Evolutionary conservation across 257 asterid genomes (phyloP).

Genomic region (Solanum tarapatanum): DNA sequence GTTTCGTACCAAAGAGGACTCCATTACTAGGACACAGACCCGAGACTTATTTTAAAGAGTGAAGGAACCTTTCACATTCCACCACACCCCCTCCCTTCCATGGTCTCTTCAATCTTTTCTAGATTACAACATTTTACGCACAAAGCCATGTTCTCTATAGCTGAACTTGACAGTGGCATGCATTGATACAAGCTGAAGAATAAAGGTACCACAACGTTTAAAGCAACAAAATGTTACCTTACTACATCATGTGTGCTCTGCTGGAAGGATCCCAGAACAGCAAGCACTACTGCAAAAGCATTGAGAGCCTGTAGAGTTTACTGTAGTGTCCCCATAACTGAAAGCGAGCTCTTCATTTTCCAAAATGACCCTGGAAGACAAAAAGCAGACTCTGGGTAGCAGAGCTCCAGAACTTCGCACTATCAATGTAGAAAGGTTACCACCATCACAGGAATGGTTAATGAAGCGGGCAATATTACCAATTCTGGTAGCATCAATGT

Average conservation of each 20-base stretch:
- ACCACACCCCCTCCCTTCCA: not conserved
- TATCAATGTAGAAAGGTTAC: constrained; percentile 46
- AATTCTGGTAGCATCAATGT: constrained; percentile 70
- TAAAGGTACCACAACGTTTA: not conserved
- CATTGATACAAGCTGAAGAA: not conserved
- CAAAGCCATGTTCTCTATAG: not conserved
- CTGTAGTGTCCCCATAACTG: constrained; percentile 63
- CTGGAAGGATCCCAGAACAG: constrained; percentile 67
- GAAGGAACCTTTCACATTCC: not conserved
- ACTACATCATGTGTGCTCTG: constrained; percentile 52
- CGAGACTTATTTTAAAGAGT: not conserved
- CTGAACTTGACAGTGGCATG: not conserved
- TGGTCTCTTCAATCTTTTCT: not conserved
- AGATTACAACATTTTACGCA: not conserved
- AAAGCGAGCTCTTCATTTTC: constrained; percentile 67
- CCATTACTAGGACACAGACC: not conserved
- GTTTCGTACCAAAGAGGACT: not conserved
- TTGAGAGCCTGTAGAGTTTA: constrained; percentile 25
- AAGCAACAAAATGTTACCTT: not conserved
- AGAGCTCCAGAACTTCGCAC: constrained; percentile 76
- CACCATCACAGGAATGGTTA: constrained; percentile 93
- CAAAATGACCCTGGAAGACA: constrained; percentile 47
- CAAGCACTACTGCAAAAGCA: constrained; percentile 63
- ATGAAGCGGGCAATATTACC: constrained; percentile 80
- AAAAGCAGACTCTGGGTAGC: constrained; percentile 79